Evolutionary conservation across 768 basidiomycete genomes (phyloP).

Genomic region (Phanerochaete sordida): DNA sequence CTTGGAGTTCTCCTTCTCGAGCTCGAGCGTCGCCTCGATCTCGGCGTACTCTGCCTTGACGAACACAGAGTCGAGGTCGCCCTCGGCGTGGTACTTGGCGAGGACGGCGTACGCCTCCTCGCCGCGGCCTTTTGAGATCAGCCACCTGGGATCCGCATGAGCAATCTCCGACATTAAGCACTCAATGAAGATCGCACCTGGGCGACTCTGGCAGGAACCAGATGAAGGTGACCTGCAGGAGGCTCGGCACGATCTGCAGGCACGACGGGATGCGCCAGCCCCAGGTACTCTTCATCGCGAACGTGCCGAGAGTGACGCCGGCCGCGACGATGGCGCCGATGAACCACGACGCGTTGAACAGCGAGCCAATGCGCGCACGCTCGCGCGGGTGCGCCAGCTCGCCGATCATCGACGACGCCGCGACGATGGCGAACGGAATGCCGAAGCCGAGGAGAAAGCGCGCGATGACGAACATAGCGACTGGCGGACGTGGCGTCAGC

Average conservation of each 20-base stretch:
- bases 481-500: constrained; percentile 24
- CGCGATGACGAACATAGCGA: constrained; percentile 56
- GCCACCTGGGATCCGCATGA: constrained; percentile 36
- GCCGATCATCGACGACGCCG: constrained; percentile 63
- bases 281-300: constrained; percentile 54
- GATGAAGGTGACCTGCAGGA: constrained; percentile 52
- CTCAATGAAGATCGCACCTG: constrained; percentile 19
- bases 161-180: neutral
- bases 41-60: constrained; percentile 53
- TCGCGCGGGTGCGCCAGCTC: constrained; percentile 71
- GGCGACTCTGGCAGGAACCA: constrained; percentile 63
- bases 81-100: constrained; percentile 59
- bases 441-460: constrained; percentile 57
- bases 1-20: constrained; percentile 46
- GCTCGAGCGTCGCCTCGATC: constrained; percentile 51
- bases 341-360: constrained; percentile 64
- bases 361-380: constrained; percentile 59
- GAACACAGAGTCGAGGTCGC: constrained; percentile 48
- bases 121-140: constrained; percentile 55
- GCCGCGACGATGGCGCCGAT: constrained; percentile 58
- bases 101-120: constrained; percentile 25
- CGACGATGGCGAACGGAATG: constrained; percentile 58
- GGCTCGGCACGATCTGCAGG: constrained; percentile 51
- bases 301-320: constrained; percentile 61
- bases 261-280: constrained; percentile 71